A percentile compares a stretch with the other conserved stretches of the same genome.
Conservation (phyloP, 1,284 basidiomycete genomes). For the Xanthoconium separans region DNA sequence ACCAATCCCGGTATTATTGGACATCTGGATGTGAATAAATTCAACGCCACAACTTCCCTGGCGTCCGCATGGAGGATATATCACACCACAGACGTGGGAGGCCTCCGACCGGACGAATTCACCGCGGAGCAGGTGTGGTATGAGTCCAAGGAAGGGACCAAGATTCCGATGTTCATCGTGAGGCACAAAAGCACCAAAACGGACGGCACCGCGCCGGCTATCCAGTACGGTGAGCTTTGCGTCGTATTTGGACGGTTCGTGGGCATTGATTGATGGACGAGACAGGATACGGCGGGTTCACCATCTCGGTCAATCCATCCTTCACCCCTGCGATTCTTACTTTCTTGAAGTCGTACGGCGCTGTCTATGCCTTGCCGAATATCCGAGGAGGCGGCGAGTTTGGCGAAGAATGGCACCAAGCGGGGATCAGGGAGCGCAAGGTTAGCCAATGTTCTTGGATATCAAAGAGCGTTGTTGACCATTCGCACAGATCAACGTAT, state of each 20-base stretch:
- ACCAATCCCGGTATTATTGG: slow-evolving; percentile 72
- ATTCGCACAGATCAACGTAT: slow-evolving; percentile 60
- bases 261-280: background rate
- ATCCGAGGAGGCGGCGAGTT: slow-evolving; percentile 86
- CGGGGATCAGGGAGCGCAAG: slow-evolving; percentile 70
- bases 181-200: slow-evolving; percentile 68
- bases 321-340: slow-evolving; percentile 77
- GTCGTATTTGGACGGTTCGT: background rate
- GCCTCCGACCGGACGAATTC: slow-evolving; percentile 72
- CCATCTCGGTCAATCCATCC: slow-evolving; percentile 68
- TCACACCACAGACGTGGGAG: slow-evolving; percentile 60
- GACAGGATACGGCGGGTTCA: slow-evolving; percentile 77
- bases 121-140: slow-evolving; percentile 78
- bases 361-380: slow-evolving; percentile 71
- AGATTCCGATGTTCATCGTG: slow-evolving; percentile 86
- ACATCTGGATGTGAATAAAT: slow-evolving; percentile 55
- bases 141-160: slow-evolving; percentile 77
- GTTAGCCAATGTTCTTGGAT: slow-evolving; percentile 35
- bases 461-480: background rate
- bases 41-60: slow-evolving; percentile 35
- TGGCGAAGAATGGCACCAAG: slow-evolving; percentile 79
- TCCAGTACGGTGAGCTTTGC: slow-evolving; percentile 67
- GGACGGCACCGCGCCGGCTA: slow-evolving; percentile 76
- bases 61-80: slow-evolving; percentile 59
- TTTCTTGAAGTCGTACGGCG: slow-evolving; percentile 74